A percentile compares a stretch with the other conserved stretches of the same genome.
Evolutionary conservation across 2,329 filamentous ascomycete genomes (phyloP).

Genomic region (Arthrobotrys sphaeroides): DNA sequence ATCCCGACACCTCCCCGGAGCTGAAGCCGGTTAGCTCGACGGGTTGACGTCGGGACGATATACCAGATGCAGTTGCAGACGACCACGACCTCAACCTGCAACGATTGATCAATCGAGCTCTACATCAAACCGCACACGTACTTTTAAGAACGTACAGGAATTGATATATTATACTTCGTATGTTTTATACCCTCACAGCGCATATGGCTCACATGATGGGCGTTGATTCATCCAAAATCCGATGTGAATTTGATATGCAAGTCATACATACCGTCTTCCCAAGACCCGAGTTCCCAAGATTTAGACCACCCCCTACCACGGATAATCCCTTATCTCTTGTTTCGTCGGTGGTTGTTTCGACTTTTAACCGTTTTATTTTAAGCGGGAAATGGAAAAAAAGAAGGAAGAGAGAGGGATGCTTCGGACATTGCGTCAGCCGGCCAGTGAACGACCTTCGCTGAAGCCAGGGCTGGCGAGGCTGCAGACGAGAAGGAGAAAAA

Average conservation of each 20-base stretch:
- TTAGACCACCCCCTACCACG: slow-evolving; percentile 30
- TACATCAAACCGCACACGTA: neutral
- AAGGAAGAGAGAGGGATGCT: slow-evolving; percentile 1
- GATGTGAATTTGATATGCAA: slow-evolving; percentile 26
- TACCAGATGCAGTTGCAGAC: slow-evolving; percentile 24
- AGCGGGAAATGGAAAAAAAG: neutral
- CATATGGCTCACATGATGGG: slow-evolving; percentile 31
- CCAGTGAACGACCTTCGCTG: neutral
- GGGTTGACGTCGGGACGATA: slow-evolving; percentile 4
- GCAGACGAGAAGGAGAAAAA: neutral
- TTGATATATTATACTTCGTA: too few species aligned
- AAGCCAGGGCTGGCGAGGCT: neutral
- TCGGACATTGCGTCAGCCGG: slow-evolving; percentile 4
- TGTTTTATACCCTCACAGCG: slow-evolving; percentile 2
- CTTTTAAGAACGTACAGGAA: too few species aligned
- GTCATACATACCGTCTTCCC: slow-evolving; percentile 30
- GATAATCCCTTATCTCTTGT: slow-evolving; percentile 14
- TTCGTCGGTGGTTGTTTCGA: neutral
- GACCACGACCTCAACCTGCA: slow-evolving; percentile 5
- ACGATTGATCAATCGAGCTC: neutral
- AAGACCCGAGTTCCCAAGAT: slow-evolving; percentile 35
- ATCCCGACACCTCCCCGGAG: neutral
- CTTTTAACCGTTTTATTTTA: slow-evolving; percentile 16
- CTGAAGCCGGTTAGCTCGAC: neutral
- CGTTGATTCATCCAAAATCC: slow-evolving; percentile 8